phyloP scores from a whole-genome alignment of 495 filamentous ascomycete genomes.

The Xeromyces bisporus region DNA sequence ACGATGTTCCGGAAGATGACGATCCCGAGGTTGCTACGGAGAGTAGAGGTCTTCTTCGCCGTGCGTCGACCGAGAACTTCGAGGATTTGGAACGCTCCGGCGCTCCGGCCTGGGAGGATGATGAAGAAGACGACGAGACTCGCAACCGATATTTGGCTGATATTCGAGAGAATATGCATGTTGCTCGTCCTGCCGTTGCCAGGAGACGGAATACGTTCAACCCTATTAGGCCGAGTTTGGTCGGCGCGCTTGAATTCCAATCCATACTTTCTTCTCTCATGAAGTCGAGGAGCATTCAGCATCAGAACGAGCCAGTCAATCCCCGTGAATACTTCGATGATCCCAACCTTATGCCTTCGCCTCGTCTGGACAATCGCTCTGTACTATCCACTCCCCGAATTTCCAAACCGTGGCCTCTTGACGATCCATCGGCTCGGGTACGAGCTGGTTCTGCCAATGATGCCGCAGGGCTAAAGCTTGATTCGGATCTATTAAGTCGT shows the following conservation, averaged over 20 bases:
- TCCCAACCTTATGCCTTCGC: conserved; percentile 22
- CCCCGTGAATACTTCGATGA: conserved; percentile 59
- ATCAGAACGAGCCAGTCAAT: conserved; percentile 45
- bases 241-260: conserved; percentile 87
- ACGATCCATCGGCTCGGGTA: conserved; percentile 21
- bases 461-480: conserved; percentile 26
- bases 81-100: conserved; percentile 49
- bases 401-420: conserved; percentile 11
- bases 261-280: conserved; percentile 72
- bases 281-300: conserved; percentile 48
- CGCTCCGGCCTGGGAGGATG: conserved; percentile 27
- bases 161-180: conserved; percentile 83
- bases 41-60: conserved; percentile 33
- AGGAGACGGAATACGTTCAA: conserved; percentile 57
- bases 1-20: conserved; percentile 54
- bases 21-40: conserved; percentile 40
- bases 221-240: conserved; percentile 79
- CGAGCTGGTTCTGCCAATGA: conserved; percentile 57
- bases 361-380: conserved; percentile 33
- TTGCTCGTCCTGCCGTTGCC: conserved; percentile 47
- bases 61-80: conserved; percentile 49
- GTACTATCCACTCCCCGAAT: conserved; percentile 30
- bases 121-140: conserved; percentile 54
- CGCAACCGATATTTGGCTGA: conserved; percentile 59
- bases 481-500: conserved; percentile 15